Evolutionary conservation across 164 flowering plant genomes (phyloP), one percentile per base, ranked within the genome.

Genomic region (Sextonia rubra): DNA sequence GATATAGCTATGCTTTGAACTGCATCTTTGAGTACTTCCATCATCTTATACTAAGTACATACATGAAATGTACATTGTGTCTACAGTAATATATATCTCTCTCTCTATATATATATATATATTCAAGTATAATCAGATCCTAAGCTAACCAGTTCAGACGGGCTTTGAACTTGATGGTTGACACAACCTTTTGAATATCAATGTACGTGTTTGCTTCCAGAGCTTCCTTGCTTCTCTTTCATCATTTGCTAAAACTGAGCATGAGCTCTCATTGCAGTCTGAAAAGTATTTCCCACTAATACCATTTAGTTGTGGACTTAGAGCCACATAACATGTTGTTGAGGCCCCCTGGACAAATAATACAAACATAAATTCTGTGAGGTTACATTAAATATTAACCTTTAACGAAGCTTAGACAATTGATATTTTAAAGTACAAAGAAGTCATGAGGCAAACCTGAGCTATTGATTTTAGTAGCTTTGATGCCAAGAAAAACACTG

Each of bases 301-400:
- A n/a, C 95, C 98, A 74, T 82, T 86, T 29, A 78, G 68, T 37
- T 80, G 74, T 72, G 84, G 80, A 78, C 90, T 88, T 64, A 93
- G 76, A 68, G 97, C 99, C 0, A 86, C 89, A 72, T 86, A 90
- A 80, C 98, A 93, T 76, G 97, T 89, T 4, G 98, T 95, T 47
- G 99, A 82, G 70, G 98, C 97, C 20, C 93, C 98, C 97, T 94
- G 89, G 68, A 74, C 58, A 52, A 52, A 52, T 37, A 52, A 18
- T 52, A 52, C n/a, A 7, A 8, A 37, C 44, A 37, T 37, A 52
- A 17, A 15, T 52, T 52, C 58, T 52, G 58, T 52, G 17, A 14
- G 58, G n/a, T 52, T 52, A 52, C 58, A 3, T 3, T 18, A 12
- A 52, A 52, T 17, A 2, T 15, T 52, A 52, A 52, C 58, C n/a